A percentile compares a stretch with the other conserved stretches of the same genome.
These are phyloP conservation scores for Seminavis robusta DNA, from an alignment of 108 stramenopile genomes.

Conservation along the genomic window DNA sequence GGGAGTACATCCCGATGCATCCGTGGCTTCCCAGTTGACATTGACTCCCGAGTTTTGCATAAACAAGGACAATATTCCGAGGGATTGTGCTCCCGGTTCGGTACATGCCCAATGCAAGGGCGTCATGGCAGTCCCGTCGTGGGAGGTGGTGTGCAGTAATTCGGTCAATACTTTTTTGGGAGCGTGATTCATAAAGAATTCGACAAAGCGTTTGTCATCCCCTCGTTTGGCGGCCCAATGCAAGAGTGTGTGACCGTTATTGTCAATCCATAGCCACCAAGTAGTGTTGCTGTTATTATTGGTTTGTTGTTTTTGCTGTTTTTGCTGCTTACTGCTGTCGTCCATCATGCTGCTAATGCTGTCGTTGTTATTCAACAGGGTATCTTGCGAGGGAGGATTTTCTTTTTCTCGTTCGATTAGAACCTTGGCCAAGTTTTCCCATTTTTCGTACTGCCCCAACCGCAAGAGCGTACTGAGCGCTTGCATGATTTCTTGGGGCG, in stretches of 20 bases:
- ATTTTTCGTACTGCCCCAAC: no score
- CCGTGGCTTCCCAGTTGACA: constrained; percentile 47
- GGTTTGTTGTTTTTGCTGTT: no score
- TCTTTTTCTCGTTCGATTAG: no score
- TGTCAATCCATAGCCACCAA: no score
- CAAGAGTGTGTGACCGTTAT: constrained; percentile 81
- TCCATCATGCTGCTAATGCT: no score
- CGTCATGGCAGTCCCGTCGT: constrained; percentile 85
- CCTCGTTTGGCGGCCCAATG: constrained; percentile 95
- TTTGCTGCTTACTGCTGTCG: no score
- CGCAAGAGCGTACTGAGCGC: no score
- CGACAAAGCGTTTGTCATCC: constrained; percentile 70
- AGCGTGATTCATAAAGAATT: constrained; percentile 22
- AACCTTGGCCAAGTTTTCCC: no score
- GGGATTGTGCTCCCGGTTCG: constrained; percentile 44
- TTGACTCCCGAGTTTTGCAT: background rate
- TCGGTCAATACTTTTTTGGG: background rate
- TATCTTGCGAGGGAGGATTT: no score
- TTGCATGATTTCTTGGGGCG: no score
- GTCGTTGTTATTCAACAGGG: no score
- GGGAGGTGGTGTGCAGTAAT: constrained; percentile 14
- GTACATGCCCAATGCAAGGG: constrained; percentile 96
- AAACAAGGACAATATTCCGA: constrained; percentile 4
- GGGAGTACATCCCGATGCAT: constrained; percentile 85
- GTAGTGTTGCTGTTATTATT: no score